Percentiles rank a stretch among this genome's conserved stretches.
Evolutionary conservation across 192 early-diverging fungal genomes (phyloP).

Genomic region (Coemansia sp.): DNA sequence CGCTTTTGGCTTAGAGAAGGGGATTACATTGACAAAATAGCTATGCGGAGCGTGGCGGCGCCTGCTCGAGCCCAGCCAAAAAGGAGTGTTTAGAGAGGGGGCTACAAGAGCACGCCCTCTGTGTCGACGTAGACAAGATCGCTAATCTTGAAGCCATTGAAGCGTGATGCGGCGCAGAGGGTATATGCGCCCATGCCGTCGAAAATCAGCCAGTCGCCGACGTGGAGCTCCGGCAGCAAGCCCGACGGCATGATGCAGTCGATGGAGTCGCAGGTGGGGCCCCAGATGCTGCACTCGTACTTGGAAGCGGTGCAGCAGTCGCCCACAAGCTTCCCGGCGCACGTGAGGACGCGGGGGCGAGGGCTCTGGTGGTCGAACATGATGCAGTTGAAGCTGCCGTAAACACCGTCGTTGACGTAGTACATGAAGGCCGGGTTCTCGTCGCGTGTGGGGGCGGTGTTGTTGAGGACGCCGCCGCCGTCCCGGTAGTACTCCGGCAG

Average conservation of each 20-base stretch:
- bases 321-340: conserved; percentile 51
- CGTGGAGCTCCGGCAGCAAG: conserved; percentile 77
- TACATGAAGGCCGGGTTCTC: conserved; percentile 64
- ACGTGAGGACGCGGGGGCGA: conserved; percentile 67
- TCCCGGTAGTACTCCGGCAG: too few species aligned
- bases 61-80: not conserved
- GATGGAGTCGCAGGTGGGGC: conserved; percentile 98
- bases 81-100: not conserved
- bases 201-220: conserved; percentile 97
- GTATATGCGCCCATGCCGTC: conserved; percentile 99
- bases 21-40: too few species aligned
- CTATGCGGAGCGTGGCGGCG: too few species aligned
- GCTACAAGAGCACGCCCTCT: conserved; percentile 26
- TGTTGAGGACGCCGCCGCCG: too few species aligned
- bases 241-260: conserved; percentile 80
- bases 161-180: conserved; percentile 81
- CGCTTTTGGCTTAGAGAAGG: too few species aligned
- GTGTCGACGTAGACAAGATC: conserved; percentile 88
- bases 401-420: conserved; percentile 99
- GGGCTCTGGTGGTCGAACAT: conserved; percentile 93
- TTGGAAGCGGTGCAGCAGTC: conserved; percentile 3
- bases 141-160: conserved; percentile 88
- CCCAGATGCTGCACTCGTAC: conserved; percentile 81
- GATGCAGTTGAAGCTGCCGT: conserved; percentile 98
- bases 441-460: conserved; percentile 11